Evolutionary conservation across 176 grass and related monocot genomes (phyloP), one percentile per base, ranked within the genome.

Genomic region (Carex kokanica): DNA sequence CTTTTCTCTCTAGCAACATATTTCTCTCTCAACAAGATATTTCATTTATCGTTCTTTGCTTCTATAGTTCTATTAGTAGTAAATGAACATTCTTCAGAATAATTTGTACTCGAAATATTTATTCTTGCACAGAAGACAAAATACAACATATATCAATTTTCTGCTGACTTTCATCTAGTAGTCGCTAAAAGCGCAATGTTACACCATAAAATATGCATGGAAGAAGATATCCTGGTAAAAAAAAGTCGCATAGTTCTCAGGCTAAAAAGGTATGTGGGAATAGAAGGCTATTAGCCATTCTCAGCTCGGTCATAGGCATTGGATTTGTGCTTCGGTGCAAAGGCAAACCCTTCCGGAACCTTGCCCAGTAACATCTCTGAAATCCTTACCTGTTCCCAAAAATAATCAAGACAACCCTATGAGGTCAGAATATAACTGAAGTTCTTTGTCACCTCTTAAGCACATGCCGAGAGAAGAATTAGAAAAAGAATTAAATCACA

Each of bases 341-440:
- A 98, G 31, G 47, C 88, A 84, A 98, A 98, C 8, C 90, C 92
- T 85, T 93, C 91, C 40, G 95, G 95, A 80, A 95, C 89, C 79
- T 93, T 98, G 69, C 92, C 95, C 27, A 95, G 90, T 51, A 98
- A 74, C 92, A 98, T 87, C 75, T 98, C 92, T n/a, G 92, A 94
- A 3, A 98, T 95, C 79, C 95, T 85, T 72, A 98, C 81, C 95
- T 98, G 89, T 32, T 27, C 17, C 51, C 0, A 43, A 82, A 78
- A 29, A 40, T 0, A 64, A 63, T 64, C 21, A 49, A 31, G 8
- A 83, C 13, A 6, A 60, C 27, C 29, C 20, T 0, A 83, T 18
- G 0, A 70, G 66, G 60, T 80, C 18, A 36, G 36, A 17, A 52
- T 83, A 18, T 31, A 59, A 20, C 40, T 23, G 2, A 36, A 38